Evolutionary conservation across 495 filamentous ascomycete species (phyloP), one percentile per base, ranked within the genome.

Genomic region (Rostrohypoxylon terebratum): DNA sequence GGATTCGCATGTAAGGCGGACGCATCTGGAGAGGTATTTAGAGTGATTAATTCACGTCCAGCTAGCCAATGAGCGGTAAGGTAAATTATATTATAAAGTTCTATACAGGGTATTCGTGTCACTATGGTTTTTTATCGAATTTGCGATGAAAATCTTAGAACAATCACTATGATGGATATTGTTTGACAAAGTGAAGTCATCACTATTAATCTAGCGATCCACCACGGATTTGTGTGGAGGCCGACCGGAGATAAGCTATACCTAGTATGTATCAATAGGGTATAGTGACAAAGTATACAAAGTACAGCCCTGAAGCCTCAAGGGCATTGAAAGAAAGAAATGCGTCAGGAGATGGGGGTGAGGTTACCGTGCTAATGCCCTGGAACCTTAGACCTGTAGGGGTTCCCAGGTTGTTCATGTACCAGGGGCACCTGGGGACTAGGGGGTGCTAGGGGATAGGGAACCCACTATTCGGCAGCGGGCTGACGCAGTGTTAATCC

Each of bases 1-100:
- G 96, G 75, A 98, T 96, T 75, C 95, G 88, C 83, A 97, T 90
- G 33, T 91, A 86, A 68, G 90, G 83, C 75, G 86, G 89, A 77
- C 85, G 85, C 90, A 91, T 91, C 63, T 69, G 71, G 68, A 76
- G 51, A 23, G 59, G 48, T 55, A n/a, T 54, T 25, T 40, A 9
- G 20, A 44, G n/a, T 20, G 31, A 18, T 36, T 34, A 31, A 51
- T 7, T 64, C 53, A 63, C 28, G 55, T 47, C 31, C 6, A 67
- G 48, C 21, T 31, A 53, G 48, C 28, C 20, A 13, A 53, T n/a
- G 48, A 16, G 10, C 31, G 23, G 2, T 28, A 1, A 14, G n/a
- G 33, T n/a, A 20, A 28, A 10, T 16, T 58, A 16, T 1, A 66
- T 31, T 59, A 44, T 20, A 40, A 67, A 8, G 23, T 47, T 21